Conservation (phyloP, 2,329 filamentous ascomycete species). For the Trichoderma sp. region DNA sequence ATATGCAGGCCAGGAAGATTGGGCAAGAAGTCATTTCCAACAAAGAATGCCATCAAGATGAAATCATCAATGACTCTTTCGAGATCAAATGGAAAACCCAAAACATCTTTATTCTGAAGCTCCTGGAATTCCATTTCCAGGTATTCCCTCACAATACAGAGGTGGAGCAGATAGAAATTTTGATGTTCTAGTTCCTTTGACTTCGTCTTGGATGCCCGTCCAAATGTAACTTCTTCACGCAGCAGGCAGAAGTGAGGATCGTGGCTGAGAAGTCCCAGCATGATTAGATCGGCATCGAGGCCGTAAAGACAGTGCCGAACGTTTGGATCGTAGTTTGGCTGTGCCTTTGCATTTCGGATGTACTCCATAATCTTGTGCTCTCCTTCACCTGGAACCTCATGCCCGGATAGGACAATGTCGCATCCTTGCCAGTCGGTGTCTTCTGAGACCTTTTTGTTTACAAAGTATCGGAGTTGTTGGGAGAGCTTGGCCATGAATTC, state of each 20-base stretch:
- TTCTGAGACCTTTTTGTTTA: constrained; percentile 97
- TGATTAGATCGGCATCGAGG: constrained; percentile 95
- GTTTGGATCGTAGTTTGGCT: constrained; percentile 88
- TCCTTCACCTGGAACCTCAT: constrained; percentile 96
- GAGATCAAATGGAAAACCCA: constrained; percentile 83
- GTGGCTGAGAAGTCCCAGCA: constrained; percentile 94
- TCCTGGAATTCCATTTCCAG: constrained; percentile 96
- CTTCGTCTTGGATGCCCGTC: constrained; percentile 80
- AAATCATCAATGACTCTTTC: constrained; percentile 98
- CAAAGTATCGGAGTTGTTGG: constrained; percentile 92
- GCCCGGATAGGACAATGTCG: constrained; percentile 92
- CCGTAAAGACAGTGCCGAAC: constrained; percentile 96
- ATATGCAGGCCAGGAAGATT: constrained; percentile 96
- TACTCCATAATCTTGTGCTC: constrained; percentile 99
- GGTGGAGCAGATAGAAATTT: constrained; percentile 95
- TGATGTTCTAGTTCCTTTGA: constrained; percentile 97
- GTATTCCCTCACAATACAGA: constrained; percentile 97
- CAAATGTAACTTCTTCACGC: constrained; percentile 97
- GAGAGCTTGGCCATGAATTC: constrained; percentile 98
- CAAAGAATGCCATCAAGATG: constrained; percentile 98
- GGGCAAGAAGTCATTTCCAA: constrained; percentile 97
- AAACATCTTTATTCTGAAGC: constrained; percentile 67
- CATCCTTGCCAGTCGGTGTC: constrained; percentile 97
- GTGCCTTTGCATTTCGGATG: constrained; percentile 94
- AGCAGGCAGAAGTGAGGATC: constrained; percentile 97